A percentile compares a stretch with the other conserved stretches of the same genome.
These are phyloP conservation scores for Penicillium sp. DNA, from an alignment of 2,329 filamentous ascomycete species.

Conservation along the genomic window DNA sequence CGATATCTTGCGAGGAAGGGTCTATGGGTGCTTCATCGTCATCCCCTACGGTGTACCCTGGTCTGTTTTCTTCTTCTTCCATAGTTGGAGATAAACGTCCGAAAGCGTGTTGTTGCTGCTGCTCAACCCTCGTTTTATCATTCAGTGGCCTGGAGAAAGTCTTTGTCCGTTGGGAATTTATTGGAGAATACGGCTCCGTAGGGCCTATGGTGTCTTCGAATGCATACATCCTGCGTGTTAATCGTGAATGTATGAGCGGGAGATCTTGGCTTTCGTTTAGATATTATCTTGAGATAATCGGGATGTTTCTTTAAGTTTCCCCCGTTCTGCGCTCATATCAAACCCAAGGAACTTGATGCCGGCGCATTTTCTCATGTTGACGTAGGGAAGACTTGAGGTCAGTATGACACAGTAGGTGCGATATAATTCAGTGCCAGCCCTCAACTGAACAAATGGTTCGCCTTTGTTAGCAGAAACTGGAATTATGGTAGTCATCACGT, in stretches of 20 bases:
- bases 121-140: not conserved
- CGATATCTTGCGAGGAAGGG: not conserved
- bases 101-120: not conserved
- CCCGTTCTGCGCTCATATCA: not conserved
- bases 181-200: constrained; percentile 30
- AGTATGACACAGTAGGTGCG: constrained; percentile 11
- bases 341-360: not conserved
- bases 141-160: not conserved
- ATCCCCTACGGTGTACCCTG: not conserved
- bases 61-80: not conserved
- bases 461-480: not conserved
- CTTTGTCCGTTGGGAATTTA: not conserved
- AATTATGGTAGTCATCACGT: not conserved
- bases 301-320: not conserved
- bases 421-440: not conserved
- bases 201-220: constrained; percentile 10
- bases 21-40: not conserved
- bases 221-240: not conserved
- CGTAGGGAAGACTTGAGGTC: constrained; percentile 24
- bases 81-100: not conserved
- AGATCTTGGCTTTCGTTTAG: not conserved
- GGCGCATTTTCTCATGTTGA: constrained; percentile 24
- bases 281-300: not conserved
- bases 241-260: not conserved
- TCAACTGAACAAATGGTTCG: not conserved